Percentiles rank a stretch among this genome's conserved stretches.
Conservation (phyloP, 768 basidiomycete genomes). For the Favolaschia claudopus region DNA sequence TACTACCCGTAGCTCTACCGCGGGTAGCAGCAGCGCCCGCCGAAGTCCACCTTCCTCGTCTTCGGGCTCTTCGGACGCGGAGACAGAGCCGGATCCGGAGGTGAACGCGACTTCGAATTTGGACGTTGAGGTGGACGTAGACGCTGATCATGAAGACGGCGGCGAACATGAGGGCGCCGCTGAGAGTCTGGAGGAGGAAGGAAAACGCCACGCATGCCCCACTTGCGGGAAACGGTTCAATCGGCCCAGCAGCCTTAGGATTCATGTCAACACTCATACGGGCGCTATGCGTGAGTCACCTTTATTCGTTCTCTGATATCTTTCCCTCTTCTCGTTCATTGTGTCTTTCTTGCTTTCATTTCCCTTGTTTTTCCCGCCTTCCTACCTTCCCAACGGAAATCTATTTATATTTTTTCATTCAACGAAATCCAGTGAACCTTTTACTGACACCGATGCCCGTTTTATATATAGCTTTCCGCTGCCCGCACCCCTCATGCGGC, state of each 20-base stretch:
- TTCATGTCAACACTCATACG: constrained; percentile 74
- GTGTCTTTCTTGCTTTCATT: neutral
- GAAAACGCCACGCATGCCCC: constrained; percentile 56
- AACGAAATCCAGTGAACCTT: too few relatives aligned
- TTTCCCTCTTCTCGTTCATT: constrained; percentile 5
- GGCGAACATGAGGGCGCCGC: constrained; percentile 33
- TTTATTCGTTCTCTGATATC: neutral
- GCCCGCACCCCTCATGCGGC: constrained; percentile 77
- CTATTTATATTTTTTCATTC: too few relatives aligned
- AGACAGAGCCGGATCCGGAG: too few relatives aligned
- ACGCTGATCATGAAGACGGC: constrained; percentile 23
- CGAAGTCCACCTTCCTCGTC: neutral
- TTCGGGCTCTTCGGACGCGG: neutral
- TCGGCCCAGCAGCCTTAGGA: constrained; percentile 70
- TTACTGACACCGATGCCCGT: too few relatives aligned
- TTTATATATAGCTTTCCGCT: constrained; percentile 65
- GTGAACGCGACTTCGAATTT: too few relatives aligned
- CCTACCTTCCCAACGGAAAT: too few relatives aligned
- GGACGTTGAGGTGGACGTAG: constrained; percentile 2
- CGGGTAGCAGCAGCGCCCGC: too few relatives aligned
- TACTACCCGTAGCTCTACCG: too few relatives aligned
- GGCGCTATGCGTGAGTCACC: constrained; percentile 67
- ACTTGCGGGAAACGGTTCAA: constrained; percentile 73
- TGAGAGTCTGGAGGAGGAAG: constrained; percentile 26
- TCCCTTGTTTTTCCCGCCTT: neutral